Base-by-base conservation (phyloP, 306 rosid species). In the Dryas alaskensis region DNA sequence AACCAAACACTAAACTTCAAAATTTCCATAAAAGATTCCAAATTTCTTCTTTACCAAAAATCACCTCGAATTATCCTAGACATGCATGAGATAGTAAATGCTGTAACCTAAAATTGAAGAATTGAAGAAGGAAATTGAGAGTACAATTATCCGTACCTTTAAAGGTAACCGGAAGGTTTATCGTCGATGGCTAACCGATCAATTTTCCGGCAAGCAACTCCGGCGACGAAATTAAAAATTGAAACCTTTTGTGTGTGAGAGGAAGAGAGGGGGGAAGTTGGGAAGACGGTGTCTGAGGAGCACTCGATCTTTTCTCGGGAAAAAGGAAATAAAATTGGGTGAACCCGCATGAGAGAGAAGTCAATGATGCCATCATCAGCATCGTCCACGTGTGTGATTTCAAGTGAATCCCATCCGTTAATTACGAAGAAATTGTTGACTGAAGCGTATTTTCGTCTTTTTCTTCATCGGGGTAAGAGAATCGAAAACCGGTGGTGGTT, bases 261-360 rank as follows among this genome's bases (percentile, higher is more conserved):
- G 47, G 10, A 65, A 39, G 43, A 39, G 39, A 37, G 67, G 37
- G 67, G 47, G 46, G 27, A 27, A 62, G n/a, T 13, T 11, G 65
- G 80, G 60, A 55, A 31, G 70, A 60, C 31, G 49, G 70, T 47
- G 62, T 59, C 52, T 60, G 76, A 76, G 75, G 72, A 76, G 76
- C 81, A 76, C 78, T 66, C 78, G 72, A 81, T 81, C 47, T 60
- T 81, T 66, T 72, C 71, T 73, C 74, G 1, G 45, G 4, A 3
- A 5, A 11, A 19, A 13, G 25, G 47, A 67, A 62, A 6, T 42
- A 72, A 51, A 54, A 73, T 47, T 46, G 47, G 68, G 61, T 66
- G 72, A 14, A 43, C 0, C 50, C 62, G 67, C 58, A 60, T 22
- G 52, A 60, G 25, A 13, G 46, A 10, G 10, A 27, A 16, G 25